phyloP scores from a whole-genome alignment of 441 rosid genomes.

The Populus hybrid region DNA sequence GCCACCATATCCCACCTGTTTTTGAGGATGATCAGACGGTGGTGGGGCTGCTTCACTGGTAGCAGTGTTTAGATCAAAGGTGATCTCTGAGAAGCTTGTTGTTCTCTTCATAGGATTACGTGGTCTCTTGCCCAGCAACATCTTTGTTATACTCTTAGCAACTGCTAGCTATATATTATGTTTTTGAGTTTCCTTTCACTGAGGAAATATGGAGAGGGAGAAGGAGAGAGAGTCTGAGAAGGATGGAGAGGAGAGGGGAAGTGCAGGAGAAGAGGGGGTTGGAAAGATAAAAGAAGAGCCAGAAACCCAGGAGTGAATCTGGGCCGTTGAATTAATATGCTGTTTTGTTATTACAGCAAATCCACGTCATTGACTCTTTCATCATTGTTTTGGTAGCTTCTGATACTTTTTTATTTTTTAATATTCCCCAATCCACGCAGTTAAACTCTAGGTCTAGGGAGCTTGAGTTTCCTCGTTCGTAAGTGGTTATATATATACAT shows the following conservation, averaged over 20 bases:
- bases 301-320: conserved; percentile 49
- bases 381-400: no score
- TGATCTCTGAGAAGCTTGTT: conserved; percentile 73
- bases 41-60: conserved; percentile 23
- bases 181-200: not conserved
- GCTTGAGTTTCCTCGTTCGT: no score
- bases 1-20: conserved; percentile 8
- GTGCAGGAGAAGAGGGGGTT: conserved; percentile 13
- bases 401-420: no score
- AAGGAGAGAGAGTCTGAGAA: conserved; percentile 4
- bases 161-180: not conserved
- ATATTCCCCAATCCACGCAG: no score
- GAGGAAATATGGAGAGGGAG: not conserved
- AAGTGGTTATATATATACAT: no score
- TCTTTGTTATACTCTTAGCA: conserved; percentile 14
- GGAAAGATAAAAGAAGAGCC: conserved; percentile 53
- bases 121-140: conserved; percentile 83
- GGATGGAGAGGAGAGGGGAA: conserved; percentile 12
- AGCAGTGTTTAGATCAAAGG: conserved; percentile 48
- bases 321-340: conserved; percentile 33
- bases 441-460: no score
- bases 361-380: conserved; percentile 25
- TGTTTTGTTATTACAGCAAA: not conserved
- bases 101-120: conserved; percentile 78
- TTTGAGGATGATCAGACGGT: conserved; percentile 21